A percentile compares a stretch with the other conserved stretches of the same genome.
phyloP scores from a whole-genome alignment of 805 yeast species.

The Metschnikowia hibisci region DNA sequence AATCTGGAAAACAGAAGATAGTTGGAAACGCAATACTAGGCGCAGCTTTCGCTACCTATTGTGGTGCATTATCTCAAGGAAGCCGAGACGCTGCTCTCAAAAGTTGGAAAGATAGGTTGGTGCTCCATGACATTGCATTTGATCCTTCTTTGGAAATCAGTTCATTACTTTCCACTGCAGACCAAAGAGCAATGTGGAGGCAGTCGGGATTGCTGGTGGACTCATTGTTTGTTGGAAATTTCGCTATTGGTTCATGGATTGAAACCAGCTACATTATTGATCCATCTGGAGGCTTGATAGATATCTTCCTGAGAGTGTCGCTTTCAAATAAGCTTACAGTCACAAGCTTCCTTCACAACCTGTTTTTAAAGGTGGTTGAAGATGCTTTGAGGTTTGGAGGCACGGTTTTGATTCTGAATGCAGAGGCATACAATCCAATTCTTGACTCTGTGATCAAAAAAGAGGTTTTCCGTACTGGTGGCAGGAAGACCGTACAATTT shows the following conservation, averaged over 20 bases:
- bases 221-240: slow-evolving; percentile 60
- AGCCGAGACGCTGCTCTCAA: slow-evolving; percentile 35
- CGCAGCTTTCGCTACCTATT: slow-evolving; percentile 58
- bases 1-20: slow-evolving; percentile 39
- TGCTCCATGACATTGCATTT: slow-evolving; percentile 32
- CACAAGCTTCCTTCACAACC: slow-evolving; percentile 69
- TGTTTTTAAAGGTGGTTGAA: slow-evolving; percentile 66
- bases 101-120: slow-evolving; percentile 36
- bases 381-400: slow-evolving; percentile 85
- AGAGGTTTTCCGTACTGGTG: slow-evolving; percentile 65
- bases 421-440: slow-evolving; percentile 76
- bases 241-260: slow-evolving; percentile 44
- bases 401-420: slow-evolving; percentile 65
- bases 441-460: slow-evolving; percentile 56
- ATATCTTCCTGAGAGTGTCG: slow-evolving; percentile 33
- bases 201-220: slow-evolving; percentile 53
- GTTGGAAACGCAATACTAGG: slow-evolving; percentile 65
- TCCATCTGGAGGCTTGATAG: slow-evolving; percentile 44
- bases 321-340: slow-evolving; percentile 39
- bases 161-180: slow-evolving; percentile 37
- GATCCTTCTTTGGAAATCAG: slow-evolving; percentile 33
- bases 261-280: slow-evolving; percentile 63
- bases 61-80: slow-evolving; percentile 55
- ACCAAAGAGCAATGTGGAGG: slow-evolving; percentile 49
- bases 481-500: slow-evolving; percentile 56